Conservation (phyloP, 139 green algal species). For the Coelastrella sp. region DNA sequence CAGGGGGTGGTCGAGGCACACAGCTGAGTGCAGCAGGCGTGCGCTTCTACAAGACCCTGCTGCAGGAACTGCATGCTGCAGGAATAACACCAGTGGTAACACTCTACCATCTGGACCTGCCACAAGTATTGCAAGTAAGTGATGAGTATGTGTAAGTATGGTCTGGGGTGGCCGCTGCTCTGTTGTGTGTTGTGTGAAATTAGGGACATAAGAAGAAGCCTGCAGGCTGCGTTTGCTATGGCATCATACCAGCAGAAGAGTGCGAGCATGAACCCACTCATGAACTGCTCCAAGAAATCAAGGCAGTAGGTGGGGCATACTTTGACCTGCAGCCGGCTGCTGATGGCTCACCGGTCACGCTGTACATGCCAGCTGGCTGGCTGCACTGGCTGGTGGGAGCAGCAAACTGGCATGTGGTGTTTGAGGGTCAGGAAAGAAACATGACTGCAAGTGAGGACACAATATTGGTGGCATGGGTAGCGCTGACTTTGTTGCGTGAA, state of each 20-base stretch:
- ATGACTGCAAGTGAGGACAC: too few species aligned
- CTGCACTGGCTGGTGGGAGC: neutral
- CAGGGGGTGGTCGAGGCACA: conserved; percentile 48
- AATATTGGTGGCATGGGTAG: too few species aligned
- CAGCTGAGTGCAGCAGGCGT: conserved; percentile 47
- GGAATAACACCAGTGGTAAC: conserved; percentile 69
- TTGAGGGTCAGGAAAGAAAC: neutral
- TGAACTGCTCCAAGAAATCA: neutral
- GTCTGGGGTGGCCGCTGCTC: too few species aligned
- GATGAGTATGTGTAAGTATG: too few species aligned
- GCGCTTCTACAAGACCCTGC: conserved; percentile 61
- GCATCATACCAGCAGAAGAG: too few species aligned
- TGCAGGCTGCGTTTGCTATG: too few species aligned
- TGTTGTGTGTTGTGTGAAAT: too few species aligned
- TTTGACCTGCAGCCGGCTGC: neutral
- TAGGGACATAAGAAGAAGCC: too few species aligned
- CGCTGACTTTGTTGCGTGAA: too few species aligned
- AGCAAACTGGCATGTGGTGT: neutral
- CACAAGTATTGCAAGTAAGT: conserved; percentile 53
- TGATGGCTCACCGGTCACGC: neutral
- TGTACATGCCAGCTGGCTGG: neutral
- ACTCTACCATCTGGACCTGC: conserved; percentile 70
- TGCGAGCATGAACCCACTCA: neutral
- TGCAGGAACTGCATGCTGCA: conserved; percentile 60
- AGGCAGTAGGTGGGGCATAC: neutral